A percentile compares a stretch with the other conserved stretches of the same genome.
phyloP scores from a whole-genome alignment of 148 eudicot species.

The Chenopodium album region DNA sequence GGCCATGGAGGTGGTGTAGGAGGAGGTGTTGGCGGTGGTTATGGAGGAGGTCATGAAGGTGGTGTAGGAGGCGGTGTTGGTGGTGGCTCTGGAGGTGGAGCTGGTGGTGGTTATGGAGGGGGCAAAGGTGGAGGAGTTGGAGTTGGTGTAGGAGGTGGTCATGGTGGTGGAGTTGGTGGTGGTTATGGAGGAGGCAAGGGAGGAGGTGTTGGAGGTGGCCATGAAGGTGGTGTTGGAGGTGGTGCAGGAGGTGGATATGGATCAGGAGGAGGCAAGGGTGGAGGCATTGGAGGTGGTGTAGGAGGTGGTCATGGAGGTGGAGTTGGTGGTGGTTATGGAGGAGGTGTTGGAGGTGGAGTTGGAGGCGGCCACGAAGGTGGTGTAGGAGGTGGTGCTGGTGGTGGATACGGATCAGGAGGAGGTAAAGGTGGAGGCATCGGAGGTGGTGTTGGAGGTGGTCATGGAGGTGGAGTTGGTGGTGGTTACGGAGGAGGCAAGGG shows the following conservation, averaged over 20 bases:
- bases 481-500: background rate
- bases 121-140: conserved; percentile 17
- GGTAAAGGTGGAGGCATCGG: conserved; percentile 22
- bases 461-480: conserved; percentile 9
- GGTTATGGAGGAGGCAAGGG: background rate
- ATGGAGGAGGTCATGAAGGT: conserved; percentile 14
- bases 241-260: conserved; percentile 13
- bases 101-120: conserved; percentile 18
- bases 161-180: conserved; percentile 9
- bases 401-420: background rate
- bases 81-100: conserved; percentile 20
- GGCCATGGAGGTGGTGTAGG: conserved; percentile 6
- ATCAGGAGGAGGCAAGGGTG: conserved; percentile 14
- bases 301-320: conserved; percentile 21
- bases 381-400: background rate
- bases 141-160: conserved; percentile 16
- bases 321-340: conserved; percentile 23
- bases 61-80: conserved; percentile 21
- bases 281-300: background rate
- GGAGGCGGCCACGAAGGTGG: conserved; percentile 16
- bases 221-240: conserved; percentile 10
- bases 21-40: conserved; percentile 12
- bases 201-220: conserved; percentile 17
- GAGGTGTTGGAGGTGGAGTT: conserved; percentile 13
- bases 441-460: conserved; percentile 24